Evolutionary conservation across 2,329 filamentous ascomycete genomes (phyloP), one percentile per base, ranked within the genome.

Genomic region (Cladophialophora chaetospira): DNA sequence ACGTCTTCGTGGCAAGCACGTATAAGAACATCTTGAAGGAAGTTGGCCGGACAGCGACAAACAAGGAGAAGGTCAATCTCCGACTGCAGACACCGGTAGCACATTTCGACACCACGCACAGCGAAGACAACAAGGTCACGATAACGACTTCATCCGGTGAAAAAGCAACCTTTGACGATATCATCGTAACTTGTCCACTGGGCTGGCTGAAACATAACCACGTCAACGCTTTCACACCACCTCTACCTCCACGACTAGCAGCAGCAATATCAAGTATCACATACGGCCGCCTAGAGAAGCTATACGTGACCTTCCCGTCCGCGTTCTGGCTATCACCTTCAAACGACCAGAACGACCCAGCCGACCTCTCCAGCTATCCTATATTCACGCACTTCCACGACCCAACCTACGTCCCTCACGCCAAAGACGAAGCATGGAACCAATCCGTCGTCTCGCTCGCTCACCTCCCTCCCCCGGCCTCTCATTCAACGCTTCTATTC

Each of bases 401-500:
- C 0, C 91, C 91, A 2, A 72, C 69, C 1, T 95, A 96, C 69
- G 81, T 86, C 0, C 61, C 75, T 0, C 74, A 81, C 48, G 81
- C 83, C 5, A 87, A 88, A 63, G 82, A 84, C 1, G 65, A 79
- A 4, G 73, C 78, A 58, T 94, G 89, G 89, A 83, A 85, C 60
- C 88, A 90, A 71, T 87, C 93, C 73, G 82, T 85, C 51, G 79
- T 95, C 56, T 91, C 93, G 56, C 81, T 96, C 19, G 86, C 88
- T 38, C 84, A 86, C 1, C 78, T 95, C 2, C 79, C 82, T 0
- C 65, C 68, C 0, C 67, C 74, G 1, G 78, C 76, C 48, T 80
- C 86, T 0, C 91, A 96, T 58, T 88, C 91, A 5, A 95, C 90
- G 0, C 79, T 96, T 3, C 82, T 96, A 23, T 96, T 96, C 79